These are phyloP conservation scores for Verticillium isaacii DNA, from an alignment of 2,329 filamentous ascomycete genomes.

Conservation along the genomic window DNA sequence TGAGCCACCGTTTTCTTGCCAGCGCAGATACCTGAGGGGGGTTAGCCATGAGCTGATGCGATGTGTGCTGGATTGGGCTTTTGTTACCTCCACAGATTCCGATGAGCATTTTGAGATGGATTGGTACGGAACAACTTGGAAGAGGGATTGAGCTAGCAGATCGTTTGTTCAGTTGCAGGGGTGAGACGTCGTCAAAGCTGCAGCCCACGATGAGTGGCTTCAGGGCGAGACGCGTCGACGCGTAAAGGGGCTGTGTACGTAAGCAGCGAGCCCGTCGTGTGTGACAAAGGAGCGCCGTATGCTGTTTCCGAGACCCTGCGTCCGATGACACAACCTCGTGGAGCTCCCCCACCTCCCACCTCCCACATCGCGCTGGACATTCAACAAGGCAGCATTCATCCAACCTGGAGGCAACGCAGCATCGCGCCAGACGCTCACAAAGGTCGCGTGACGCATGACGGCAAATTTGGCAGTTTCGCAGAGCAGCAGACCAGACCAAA, in stretches of 20 bases:
- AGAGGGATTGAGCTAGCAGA: neutral
- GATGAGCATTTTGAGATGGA: slow-evolving; percentile 58
- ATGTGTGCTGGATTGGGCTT: neutral
- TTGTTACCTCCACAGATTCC: slow-evolving; percentile 67
- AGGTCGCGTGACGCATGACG: neutral
- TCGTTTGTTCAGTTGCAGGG: neutral
- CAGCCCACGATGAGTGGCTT: neutral
- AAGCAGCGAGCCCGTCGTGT: neutral
- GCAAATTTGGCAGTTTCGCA: neutral
- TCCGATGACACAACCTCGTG: slow-evolving; percentile 1
- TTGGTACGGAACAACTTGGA: neutral
- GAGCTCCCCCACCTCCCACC: neutral
- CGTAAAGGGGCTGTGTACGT: slow-evolving; percentile 1
- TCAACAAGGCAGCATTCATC: neutral
- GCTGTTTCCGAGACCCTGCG: neutral
- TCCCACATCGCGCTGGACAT: neutral
- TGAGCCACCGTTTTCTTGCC: slow-evolving; percentile 88
- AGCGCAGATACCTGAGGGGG: slow-evolving; percentile 72
- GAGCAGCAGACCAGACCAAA: neutral
- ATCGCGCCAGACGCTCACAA: neutral
- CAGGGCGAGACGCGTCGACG: neutral
- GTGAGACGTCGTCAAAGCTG: neutral
- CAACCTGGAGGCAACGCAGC: neutral
- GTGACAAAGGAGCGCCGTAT: neutral
- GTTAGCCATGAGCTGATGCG: slow-evolving; percentile 7